phyloP scores from a whole-genome alignment of 805 yeast species.

The Myxozyma kluyveri region DNA sequence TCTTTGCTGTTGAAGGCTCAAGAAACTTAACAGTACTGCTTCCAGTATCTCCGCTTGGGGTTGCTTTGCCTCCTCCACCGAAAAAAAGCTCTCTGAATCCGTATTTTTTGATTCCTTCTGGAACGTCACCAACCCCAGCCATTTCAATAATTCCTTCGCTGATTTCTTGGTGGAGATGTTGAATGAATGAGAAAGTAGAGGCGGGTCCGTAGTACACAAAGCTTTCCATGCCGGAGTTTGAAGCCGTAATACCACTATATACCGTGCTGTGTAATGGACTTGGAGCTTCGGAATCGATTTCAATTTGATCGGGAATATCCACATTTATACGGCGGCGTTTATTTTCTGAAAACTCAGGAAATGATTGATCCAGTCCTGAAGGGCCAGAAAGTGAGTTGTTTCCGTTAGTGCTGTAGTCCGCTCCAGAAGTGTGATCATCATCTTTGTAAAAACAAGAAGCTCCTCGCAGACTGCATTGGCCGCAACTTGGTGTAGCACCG shows the following conservation, averaged over 20 bases:
- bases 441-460: conserved; percentile 27
- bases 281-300: not conserved
- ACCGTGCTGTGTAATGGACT: conserved; percentile 24
- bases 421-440: conserved; percentile 4
- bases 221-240: conserved; percentile 18
- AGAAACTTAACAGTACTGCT: conserved; percentile 9
- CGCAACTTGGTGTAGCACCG: conserved; percentile 24
- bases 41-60: not conserved
- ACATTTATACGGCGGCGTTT: not conserved
- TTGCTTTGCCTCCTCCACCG: conserved; percentile 9
- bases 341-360: not conserved
- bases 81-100: conserved; percentile 28
- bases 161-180: conserved; percentile 27
- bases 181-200: conserved; percentile 27
- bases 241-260: conserved; percentile 23
- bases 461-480: conserved; percentile 26
- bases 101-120: conserved; percentile 23
- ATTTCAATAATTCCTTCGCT: conserved; percentile 17
- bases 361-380: no score
- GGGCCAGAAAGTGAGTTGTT: not conserved
- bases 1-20: conserved; percentile 12
- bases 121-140: conserved; percentile 26
- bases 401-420: not conserved
- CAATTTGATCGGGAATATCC: conserved; percentile 3
- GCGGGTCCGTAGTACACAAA: conserved; percentile 30